These are phyloP conservation scores for Eucalyptus regnans DNA, from an alignment of 345 rosid species.

Conservation along the genomic window DNA sequence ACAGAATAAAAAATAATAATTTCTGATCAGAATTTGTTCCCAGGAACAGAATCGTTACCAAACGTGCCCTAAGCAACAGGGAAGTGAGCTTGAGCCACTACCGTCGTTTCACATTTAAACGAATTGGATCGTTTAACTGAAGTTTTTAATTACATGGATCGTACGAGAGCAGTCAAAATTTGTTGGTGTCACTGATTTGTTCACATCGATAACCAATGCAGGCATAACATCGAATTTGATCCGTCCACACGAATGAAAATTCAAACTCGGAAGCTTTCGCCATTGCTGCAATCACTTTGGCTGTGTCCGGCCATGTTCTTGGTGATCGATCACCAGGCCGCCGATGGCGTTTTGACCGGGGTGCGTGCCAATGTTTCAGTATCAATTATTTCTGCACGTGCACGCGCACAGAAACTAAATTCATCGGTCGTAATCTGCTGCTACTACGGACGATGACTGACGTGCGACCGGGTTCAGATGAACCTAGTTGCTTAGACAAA, in stretches of 20 bases:
- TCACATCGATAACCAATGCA: neutral
- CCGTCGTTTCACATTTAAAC: neutral
- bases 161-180: neutral
- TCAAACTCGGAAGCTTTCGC: neutral
- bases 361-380: neutral
- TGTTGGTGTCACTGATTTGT: neutral
- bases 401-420: too few relatives aligned
- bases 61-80: neutral
- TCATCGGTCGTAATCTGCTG: neutral
- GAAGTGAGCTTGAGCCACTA: neutral
- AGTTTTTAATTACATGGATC: neutral
- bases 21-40: too few relatives aligned
- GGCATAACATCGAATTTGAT: neutral
- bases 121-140: neutral
- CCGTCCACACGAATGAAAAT: neutral
- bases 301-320: neutral
- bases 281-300: neutral
- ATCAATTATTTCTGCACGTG: neutral
- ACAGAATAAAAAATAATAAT: too few relatives aligned
- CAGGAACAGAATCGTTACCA: too few relatives aligned
- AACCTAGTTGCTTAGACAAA: neutral
- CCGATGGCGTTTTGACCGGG: neutral
- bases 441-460: neutral
- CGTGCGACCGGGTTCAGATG: neutral
- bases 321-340: neutral